Conservation (phyloP, 495 filamentous ascomycete species). For the Hyaloscypha hepaticicola region DNA sequence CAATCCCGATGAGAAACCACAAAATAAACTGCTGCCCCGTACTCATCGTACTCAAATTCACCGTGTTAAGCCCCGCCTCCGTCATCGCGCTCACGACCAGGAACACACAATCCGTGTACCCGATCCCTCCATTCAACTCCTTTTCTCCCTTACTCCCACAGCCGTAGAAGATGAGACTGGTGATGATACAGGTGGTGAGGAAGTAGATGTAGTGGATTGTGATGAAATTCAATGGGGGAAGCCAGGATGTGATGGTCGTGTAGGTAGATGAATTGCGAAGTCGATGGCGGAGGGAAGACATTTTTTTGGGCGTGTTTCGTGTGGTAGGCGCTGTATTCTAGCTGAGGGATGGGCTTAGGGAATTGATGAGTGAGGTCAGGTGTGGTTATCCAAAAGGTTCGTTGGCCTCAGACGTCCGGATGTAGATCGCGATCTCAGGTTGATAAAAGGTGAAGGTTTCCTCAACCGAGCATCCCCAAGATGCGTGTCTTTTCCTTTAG, state of each 20-base stretch:
- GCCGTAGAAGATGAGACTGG: constrained; percentile 72
- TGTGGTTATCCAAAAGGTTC: background rate
- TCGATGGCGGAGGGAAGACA: background rate
- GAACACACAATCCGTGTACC: constrained; percentile 76
- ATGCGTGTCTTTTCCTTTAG: no score
- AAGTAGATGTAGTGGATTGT: constrained; percentile 80
- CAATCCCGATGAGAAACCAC: constrained; percentile 70
- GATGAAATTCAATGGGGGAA: constrained; percentile 72
- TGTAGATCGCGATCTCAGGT: no score
- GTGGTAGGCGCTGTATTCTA: background rate
- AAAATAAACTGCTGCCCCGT: constrained; percentile 77
- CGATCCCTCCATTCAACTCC: no score
- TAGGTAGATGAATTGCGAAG: background rate
- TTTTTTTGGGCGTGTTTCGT: background rate
- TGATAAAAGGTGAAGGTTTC: no score
- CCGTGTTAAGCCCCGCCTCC: constrained; percentile 67
- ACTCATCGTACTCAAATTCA: constrained; percentile 66
- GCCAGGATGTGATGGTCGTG: background rate
- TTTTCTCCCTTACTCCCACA: no score
- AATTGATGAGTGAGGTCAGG: no score
- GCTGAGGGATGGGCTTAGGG: background rate
- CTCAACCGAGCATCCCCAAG: no score
- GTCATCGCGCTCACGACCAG: constrained; percentile 76
- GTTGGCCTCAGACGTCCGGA: no score
- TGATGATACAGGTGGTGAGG: constrained; percentile 59